Base-by-base conservation (phyloP, 805 yeast species). In the Brettanomyces custersianus region DNA sequence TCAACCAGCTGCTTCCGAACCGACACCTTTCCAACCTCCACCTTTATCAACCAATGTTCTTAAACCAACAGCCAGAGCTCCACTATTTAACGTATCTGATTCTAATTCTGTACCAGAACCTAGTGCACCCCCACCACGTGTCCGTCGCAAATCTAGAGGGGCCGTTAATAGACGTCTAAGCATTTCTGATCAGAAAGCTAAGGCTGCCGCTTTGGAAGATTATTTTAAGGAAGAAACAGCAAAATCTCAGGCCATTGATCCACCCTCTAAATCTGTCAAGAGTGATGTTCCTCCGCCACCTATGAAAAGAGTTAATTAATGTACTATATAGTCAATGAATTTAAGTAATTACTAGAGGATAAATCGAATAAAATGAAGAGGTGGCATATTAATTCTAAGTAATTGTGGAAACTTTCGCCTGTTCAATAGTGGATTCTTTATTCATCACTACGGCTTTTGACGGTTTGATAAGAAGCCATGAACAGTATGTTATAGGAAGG, bases 161-260 rank as follows among this genome's bases (percentile, higher is more conserved):
- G 48, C 40, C 33, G 41, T 44, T 32, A n/a, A 9, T 5, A 20
- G 29, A 9, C 31, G 12, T 29, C 13, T 15, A 29, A 29, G 31
- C 17, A 18, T 7, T 21, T 22, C 28, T 9, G 25, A 33, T n/a
- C 40, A 39, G 21, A 40, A 37, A 5, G 39, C 47, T 1, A 39
- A 31, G 3, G 38, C 51, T 5, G 65, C 63, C 20, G 27, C 20
- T n/a, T 40, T 68, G 26, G 38, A 55, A 17, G 60, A 55, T 24
- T 68, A 65, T 40, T 57, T 68, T 36, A 59, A 63, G 34, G 64
- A 60, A 40, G 72, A 66, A 34, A 46, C 63, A 10, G 65, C 61
- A 30, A 59, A 55, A 39, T 59, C 66, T n/a, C 54, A 61, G 40
- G 54, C 55, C 29, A 37, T 61, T 7, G 73, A 68, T 45, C 51